Base-by-base conservation (phyloP, 2,329 filamentous ascomycete species). In the Malbranchea cinnamomea region DNA sequence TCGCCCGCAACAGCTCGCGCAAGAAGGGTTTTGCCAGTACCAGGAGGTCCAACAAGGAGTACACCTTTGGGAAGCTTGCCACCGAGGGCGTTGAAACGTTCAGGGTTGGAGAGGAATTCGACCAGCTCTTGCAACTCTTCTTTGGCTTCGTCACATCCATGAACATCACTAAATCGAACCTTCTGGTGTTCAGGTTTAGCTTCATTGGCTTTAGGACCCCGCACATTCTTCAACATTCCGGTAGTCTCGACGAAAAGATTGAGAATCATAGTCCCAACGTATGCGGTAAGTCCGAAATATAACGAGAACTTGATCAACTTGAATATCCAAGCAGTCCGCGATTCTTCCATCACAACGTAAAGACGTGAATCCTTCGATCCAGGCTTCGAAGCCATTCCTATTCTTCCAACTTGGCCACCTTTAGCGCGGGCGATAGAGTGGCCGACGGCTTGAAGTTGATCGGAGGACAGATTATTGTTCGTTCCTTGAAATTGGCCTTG, bases 61-160 rank as follows among this genome's bases (percentile, higher is more conserved):
- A 98, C 83, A 63, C 89, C 89, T 59, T 95, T 98, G 32, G 89
- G 89, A 31, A 98, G 71, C 59, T 95, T 94, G 46, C 89, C 89
- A 49, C 89, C 89, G 27, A 98, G 76, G 37, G 82, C 82, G 26
- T 80, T 85, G 59, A 95, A 98, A 48, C 79, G 82, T 7, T 92
- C 81, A 0, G 89, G 91, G 52, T 87, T 85, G 56, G 84, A 80
- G 42, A 98, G 60, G 46, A 98, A 98, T 45, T 98, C 89, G 27
- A 98, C 87, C 31, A 98, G 73, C 56, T 98, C 89, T 55, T 92
- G 81, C 3, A 98, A 70, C 55, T 98, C 89, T 46, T 98, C 91
- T 61, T 95, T 98, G 40, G 89, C 89, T 57, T 98, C 91, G 40
- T 95, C 85, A 43, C 87, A 95, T 30, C 89, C 89, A 50, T 98